Percentiles rank a stretch among this genome's conserved stretches.
Evolutionary conservation across 768 basidiomycete genomes (phyloP).

Genomic region (Lactarius sanguifluus): DNA sequence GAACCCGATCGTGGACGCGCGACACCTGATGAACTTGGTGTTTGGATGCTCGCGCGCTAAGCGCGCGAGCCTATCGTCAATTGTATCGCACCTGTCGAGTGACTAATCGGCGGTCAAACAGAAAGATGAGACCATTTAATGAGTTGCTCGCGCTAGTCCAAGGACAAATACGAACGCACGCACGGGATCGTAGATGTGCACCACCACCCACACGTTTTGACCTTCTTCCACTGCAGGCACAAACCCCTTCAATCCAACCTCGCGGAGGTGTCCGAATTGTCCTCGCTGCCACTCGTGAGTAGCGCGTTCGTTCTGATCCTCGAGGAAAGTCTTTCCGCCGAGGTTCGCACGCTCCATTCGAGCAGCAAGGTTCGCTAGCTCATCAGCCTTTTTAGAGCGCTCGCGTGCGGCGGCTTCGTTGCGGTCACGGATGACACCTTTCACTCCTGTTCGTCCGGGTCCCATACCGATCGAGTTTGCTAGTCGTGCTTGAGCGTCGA

Average conservation of each 20-base stretch:
- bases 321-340: constrained; percentile 70
- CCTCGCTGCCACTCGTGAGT: constrained; percentile 45
- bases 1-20: constrained; percentile 76
- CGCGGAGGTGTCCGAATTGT: constrained; percentile 74
- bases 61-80: constrained; percentile 66
- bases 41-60: constrained; percentile 68
- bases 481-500: constrained; percentile 42
- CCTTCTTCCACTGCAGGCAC: constrained; percentile 70
- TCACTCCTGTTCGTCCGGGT: constrained; percentile 83
- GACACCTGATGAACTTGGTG: constrained; percentile 79
- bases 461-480: constrained; percentile 79
- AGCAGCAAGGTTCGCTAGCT: constrained; percentile 51
- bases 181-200: constrained; percentile 83
- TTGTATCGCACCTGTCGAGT: constrained; percentile 65
- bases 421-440: constrained; percentile 82
- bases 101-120: constrained; percentile 46
- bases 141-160: constrained; percentile 4
- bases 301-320: constrained; percentile 62
- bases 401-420: constrained; percentile 62
- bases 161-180: constrained; percentile 34
- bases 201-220: constrained; percentile 72
- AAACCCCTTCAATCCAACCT: constrained; percentile 74
- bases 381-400: constrained; percentile 51
- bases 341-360: constrained; percentile 66
- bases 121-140: background rate